A percentile compares a stretch with the other conserved stretches of the same genome.
Evolutionary conservation across 805 yeast species (phyloP).

Genomic region (Komagataella populi): DNA sequence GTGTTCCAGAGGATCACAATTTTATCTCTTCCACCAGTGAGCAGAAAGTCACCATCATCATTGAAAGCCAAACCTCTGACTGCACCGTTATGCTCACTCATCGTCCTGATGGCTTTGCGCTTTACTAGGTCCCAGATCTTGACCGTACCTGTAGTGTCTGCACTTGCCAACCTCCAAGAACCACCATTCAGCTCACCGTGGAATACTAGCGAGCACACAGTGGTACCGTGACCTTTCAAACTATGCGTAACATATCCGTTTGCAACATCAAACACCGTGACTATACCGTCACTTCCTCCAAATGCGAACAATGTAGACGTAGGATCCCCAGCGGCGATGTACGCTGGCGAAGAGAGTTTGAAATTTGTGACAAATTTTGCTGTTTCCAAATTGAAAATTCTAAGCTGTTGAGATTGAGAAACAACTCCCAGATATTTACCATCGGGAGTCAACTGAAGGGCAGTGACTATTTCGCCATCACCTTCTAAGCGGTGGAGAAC

Average conservation of each 20-base stretch:
- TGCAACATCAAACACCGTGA: slow-evolving; percentile 84
- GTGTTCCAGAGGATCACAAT: slow-evolving; percentile 48
- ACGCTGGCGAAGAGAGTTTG: slow-evolving; percentile 69
- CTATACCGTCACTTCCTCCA: slow-evolving; percentile 91
- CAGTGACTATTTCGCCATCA: slow-evolving; percentile 73
- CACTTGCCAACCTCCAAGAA: slow-evolving; percentile 70
- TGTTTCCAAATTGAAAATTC: slow-evolving; percentile 38
- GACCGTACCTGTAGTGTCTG: slow-evolving; percentile 44
- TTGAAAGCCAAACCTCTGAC: slow-evolving; percentile 73
- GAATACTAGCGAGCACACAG: slow-evolving; percentile 63
- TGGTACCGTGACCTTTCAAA: slow-evolving; percentile 86
- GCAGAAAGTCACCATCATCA: slow-evolving; percentile 34
- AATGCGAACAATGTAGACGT: slow-evolving; percentile 82
- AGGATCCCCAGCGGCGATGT: slow-evolving; percentile 60
- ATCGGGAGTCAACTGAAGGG: slow-evolving; percentile 65
- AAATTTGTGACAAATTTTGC: slow-evolving; percentile 31
- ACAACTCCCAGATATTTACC: slow-evolving; percentile 56
- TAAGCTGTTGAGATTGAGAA: slow-evolving; percentile 74
- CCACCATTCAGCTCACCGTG: slow-evolving; percentile 57
- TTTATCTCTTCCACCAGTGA: slow-evolving; percentile 87
- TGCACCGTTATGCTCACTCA: slow-evolving; percentile 69
- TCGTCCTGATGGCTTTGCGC: slow-evolving; percentile 49
- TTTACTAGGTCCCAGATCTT: slow-evolving; percentile 57
- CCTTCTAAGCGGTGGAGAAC: slow-evolving; percentile 56
- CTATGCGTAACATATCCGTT: slow-evolving; percentile 84